Evolutionary conservation across 306 rosid species (phyloP).

Genomic region (Citrullus colocynthis): DNA sequence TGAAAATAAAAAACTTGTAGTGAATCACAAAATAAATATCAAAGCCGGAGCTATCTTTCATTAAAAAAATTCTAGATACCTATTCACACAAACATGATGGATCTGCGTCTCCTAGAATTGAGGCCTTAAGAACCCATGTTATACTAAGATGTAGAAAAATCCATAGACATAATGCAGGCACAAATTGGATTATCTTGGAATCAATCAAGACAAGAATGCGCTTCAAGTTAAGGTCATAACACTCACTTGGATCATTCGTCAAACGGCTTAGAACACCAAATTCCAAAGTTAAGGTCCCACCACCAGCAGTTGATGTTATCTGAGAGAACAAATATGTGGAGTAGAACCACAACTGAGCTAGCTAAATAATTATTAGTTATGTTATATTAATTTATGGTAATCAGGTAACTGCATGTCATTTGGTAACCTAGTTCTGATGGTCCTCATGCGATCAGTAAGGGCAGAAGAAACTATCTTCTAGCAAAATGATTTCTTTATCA

Average conservation of each 20-base stretch:
- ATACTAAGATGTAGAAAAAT: neutral
- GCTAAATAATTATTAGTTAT: neutral
- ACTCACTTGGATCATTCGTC: slow-evolving; percentile 83
- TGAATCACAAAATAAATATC: neutral
- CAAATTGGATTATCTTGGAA: neutral
- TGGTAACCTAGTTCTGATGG: neutral
- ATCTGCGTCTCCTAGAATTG: neutral
- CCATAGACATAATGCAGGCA: neutral
- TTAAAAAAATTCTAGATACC: neutral
- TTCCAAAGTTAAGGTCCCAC: slow-evolving; percentile 95
- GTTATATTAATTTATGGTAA: neutral
- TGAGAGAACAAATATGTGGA: slow-evolving; percentile 19
- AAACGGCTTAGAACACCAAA: slow-evolving; percentile 91
- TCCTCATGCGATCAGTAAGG: neutral
- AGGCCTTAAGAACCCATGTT: neutral
- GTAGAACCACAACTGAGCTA: neutral
- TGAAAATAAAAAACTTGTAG: neutral
- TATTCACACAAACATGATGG: neutral
- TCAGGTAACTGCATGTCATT: neutral
- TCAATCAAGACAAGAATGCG: slow-evolving; percentile 2
- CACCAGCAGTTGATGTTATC: slow-evolving; percentile 99
- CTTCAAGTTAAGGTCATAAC: slow-evolving; percentile 6
- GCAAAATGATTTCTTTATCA: neutral
- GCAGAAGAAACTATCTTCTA: neutral
- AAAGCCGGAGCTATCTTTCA: neutral